Base-by-base conservation (phyloP, 129 eudicot genomes). In the Apium graveolens region DNA sequence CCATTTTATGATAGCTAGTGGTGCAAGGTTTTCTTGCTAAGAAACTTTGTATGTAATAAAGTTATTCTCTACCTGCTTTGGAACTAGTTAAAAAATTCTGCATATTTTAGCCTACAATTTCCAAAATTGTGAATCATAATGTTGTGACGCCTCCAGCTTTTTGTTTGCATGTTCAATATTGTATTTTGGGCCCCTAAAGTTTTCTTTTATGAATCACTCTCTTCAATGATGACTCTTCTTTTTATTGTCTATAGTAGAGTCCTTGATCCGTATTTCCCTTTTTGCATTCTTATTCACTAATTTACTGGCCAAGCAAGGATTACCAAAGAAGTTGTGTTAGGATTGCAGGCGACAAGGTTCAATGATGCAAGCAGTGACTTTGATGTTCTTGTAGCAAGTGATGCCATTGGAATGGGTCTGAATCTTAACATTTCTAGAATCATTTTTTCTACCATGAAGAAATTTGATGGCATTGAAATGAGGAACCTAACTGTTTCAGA, bases 341-440 rank as follows among this genome's bases (percentile, higher is more conserved):
- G 78, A 88, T 63, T 87, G 86, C 96, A 95, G 98, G 98, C 98
- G 39, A 90, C 92, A 66, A 95, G 85, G 92, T 95, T 95, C 86
- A 95, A 95, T 70, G 98, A 95, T 86, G 93, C 88, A 76, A 83
- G 89, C 79, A 91, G 89, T 82, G 96, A 90, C 80, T 95, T 95
- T 82, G 98, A 91, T 85, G 96, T 95, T 86, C 98, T 95, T 63
- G 98, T 95, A 65, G 97, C 98, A 38, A 95, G 96, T 84, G 98
- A 95, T 86, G 98, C 98, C 80, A 87, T 95, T 83, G 98, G 98
- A 77, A 95, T 95, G 98, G 98, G 98, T 74, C 97, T 95, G 78
- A 95, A 95, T 84, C 92, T 95, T 21, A 95, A 95, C 74, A 95
- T 95, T 77, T 91, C 96, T 66, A 90, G 98, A 86, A 88, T 95